A percentile compares a stretch with the other conserved stretches of the same genome.
phyloP scores from a whole-genome alignment of 345 rosid genomes.

The Xanthoceras sorbifolium region DNA sequence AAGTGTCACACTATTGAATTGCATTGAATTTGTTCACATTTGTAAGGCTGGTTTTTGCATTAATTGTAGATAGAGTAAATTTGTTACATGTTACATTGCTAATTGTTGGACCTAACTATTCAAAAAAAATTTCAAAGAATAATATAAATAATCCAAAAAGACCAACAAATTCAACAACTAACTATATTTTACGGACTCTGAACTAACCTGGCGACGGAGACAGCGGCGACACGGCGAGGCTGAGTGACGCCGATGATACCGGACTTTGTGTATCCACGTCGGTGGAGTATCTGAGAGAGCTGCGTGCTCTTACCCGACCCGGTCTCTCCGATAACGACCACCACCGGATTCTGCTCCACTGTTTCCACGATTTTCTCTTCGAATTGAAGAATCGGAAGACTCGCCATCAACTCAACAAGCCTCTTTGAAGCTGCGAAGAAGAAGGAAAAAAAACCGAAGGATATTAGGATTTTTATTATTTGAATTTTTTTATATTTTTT shows the following conservation, averaged over 20 bases:
- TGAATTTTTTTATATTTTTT: too few relatives aligned
- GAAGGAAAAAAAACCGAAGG: not conserved
- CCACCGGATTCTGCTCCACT: constrained; percentile 72
- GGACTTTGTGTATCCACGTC: constrained; percentile 72
- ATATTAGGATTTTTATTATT: not conserved
- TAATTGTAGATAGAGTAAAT: too few relatives aligned
- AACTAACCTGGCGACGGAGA: constrained; percentile 94
- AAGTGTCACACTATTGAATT: too few relatives aligned
- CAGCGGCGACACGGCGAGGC: constrained; percentile 97
- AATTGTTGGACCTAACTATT: too few relatives aligned
- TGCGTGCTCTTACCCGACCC: constrained; percentile 98
- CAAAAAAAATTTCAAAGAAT: too few relatives aligned
- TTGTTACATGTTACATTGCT: too few relatives aligned
- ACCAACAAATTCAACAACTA: not conserved
- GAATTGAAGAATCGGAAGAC: constrained; percentile 77
- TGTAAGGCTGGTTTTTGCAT: too few relatives aligned
- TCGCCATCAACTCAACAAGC: constrained; percentile 46
- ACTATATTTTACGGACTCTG: not conserved
- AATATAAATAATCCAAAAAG: too few relatives aligned
- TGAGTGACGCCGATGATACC: constrained; percentile 85
- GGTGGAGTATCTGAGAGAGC: constrained; percentile 93
- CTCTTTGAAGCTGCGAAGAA: too few relatives aligned
- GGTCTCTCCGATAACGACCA: constrained; percentile 83
- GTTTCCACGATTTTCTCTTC: constrained; percentile 73
- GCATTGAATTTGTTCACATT: too few relatives aligned